These are phyloP conservation scores for Asparagopsis taxiformis DNA, from an alignment of 31 red algal species.

Conservation along the genomic window DNA sequence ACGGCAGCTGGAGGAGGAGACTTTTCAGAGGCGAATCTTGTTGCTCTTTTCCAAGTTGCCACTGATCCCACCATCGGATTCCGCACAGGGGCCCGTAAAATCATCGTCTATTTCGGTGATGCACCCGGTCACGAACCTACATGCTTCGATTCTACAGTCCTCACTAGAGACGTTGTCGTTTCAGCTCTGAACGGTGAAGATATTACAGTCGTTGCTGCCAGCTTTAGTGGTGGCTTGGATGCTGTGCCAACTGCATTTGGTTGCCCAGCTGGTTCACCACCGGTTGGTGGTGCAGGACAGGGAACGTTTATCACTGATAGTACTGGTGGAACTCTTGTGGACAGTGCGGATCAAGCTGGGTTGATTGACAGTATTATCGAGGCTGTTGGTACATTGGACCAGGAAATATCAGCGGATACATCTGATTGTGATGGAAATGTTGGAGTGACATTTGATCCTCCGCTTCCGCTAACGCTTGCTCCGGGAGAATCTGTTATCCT, in stretches of 20 bases:
- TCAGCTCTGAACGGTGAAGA: neutral
- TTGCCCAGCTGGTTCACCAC: neutral
- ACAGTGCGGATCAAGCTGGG: neutral
- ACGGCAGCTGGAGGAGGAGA: conserved; percentile 13
- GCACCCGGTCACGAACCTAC: conserved; percentile 52
- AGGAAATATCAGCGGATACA: conserved; percentile 6
- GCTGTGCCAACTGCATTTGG: neutral
- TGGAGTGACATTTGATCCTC: conserved; percentile 6
- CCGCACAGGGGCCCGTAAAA: too few species aligned
- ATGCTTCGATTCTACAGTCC: conserved; percentile 5
- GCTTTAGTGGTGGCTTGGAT: conserved; percentile 18
- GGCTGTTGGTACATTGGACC: neutral
- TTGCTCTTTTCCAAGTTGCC: conserved; percentile 41
- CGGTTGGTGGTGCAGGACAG: neutral
- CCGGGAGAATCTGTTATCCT: neutral
- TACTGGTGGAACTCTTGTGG: neutral
- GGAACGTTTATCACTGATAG: neutral
- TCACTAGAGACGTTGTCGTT: conserved; percentile 26
- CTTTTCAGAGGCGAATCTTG: conserved; percentile 31
- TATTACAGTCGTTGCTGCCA: conserved; percentile 32
- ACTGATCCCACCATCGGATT: conserved; percentile 26
- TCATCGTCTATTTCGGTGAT: too few species aligned
- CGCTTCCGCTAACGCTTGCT: conserved; percentile 6
- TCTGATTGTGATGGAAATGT: conserved; percentile 14
- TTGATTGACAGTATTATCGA: neutral